Evolutionary conservation across 768 basidiomycete species (phyloP).

Genomic region (Xanthoconium purpureum): DNA sequence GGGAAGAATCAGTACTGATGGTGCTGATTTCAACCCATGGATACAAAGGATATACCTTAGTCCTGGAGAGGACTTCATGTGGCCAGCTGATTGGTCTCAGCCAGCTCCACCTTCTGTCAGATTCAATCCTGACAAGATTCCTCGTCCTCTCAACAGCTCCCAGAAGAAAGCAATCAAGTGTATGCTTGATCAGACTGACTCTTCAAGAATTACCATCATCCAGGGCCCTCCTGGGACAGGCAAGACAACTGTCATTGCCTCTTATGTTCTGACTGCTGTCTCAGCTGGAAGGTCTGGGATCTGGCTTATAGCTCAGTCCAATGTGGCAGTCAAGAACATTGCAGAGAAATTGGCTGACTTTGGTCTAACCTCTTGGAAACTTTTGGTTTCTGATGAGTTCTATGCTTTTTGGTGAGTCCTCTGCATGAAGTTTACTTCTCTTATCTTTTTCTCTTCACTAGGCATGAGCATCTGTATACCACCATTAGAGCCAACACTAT

Average conservation of each 20-base stretch:
- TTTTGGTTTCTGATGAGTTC: conserved; percentile 73
- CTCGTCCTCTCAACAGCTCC: conserved; percentile 38
- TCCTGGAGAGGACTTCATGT: conserved; percentile 27
- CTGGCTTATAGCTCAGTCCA: conserved; percentile 83
- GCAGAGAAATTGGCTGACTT: conserved; percentile 69
- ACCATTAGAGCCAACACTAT: conserved; percentile 51
- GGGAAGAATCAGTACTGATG: conserved; percentile 25
- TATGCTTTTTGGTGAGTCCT: conserved; percentile 56
- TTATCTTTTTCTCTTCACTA: conserved; percentile 26
- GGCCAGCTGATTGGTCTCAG: conserved; percentile 37
- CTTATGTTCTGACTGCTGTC: conserved; percentile 52
- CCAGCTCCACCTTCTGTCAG: conserved; percentile 16
- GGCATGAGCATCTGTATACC: conserved; percentile 79
- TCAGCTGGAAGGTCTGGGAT: conserved; percentile 45
- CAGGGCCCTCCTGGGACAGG: conserved; percentile 67
- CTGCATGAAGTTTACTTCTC: neutral
- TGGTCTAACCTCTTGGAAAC: conserved; percentile 53
- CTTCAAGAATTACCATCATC: conserved; percentile 34
- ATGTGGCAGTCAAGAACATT: conserved; percentile 88
- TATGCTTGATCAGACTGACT: conserved; percentile 39
- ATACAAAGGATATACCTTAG: conserved; percentile 34
- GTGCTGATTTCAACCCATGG: conserved; percentile 36
- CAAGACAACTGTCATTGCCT: conserved; percentile 70
- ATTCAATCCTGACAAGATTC: conserved; percentile 13
- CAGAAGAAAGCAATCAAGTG: conserved; percentile 35